Percentiles rank a stretch among this genome's conserved stretches.
These are phyloP conservation scores for Ulota crispa DNA, from an alignment of 225 moss, liverwort and hornwort species.

Conservation along the genomic window DNA sequence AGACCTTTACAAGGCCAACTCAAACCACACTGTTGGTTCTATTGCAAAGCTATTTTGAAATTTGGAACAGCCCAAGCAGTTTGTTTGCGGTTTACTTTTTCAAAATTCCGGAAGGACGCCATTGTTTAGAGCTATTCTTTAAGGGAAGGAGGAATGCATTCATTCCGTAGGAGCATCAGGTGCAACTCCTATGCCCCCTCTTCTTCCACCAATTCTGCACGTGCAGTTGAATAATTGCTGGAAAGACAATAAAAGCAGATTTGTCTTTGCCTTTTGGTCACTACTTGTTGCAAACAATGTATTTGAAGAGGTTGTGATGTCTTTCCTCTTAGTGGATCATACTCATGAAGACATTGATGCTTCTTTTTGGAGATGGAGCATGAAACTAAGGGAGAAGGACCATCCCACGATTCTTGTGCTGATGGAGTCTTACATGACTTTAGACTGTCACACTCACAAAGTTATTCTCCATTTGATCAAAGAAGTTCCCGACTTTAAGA, in stretches of 20 bases:
- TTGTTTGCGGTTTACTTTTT: too few species aligned
- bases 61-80: too few species aligned
- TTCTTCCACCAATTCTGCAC: neutral
- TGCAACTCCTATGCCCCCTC: neutral
- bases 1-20: too few species aligned
- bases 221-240: neutral
- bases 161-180: too few species aligned
- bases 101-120: too few species aligned
- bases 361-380: neutral
- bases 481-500: neutral
- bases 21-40: too few species aligned
- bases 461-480: neutral
- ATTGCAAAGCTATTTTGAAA: too few species aligned
- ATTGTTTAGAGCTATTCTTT: too few species aligned
- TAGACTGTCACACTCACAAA: neutral
- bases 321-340: neutral
- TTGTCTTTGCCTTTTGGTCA: neutral
- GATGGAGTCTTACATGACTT: neutral
- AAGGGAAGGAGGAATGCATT: too few species aligned
- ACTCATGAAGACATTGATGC: neutral
- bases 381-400: neutral
- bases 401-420: neutral
- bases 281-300: neutral
- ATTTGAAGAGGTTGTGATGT: neutral
- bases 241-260: conserved; percentile 10